phyloP scores from a whole-genome alignment of 352 stramenopile species.

The Pythium aphanidermatum region DNA sequence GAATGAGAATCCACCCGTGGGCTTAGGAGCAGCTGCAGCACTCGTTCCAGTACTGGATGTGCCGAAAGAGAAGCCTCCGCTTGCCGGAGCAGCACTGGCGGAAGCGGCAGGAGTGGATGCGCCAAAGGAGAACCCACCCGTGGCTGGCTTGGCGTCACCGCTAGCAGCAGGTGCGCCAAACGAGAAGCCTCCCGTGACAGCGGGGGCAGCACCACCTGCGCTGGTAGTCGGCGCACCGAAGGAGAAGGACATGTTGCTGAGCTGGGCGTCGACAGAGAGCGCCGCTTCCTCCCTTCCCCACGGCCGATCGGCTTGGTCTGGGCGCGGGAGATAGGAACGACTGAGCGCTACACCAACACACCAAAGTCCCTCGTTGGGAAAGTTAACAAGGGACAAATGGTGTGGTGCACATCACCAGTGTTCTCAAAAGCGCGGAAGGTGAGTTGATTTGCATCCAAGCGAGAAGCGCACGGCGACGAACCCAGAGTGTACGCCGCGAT shows the following conservation, averaged over 20 bases:
- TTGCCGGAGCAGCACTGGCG: too few species aligned
- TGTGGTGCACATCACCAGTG: slow-evolving; percentile 8
- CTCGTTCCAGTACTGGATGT: slow-evolving; percentile 1
- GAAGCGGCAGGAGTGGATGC: background rate
- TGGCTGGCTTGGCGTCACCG: slow-evolving; percentile 5
- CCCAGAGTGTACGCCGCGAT: slow-evolving; percentile 1
- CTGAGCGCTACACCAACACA: too few species aligned
- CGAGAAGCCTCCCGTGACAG: slow-evolving; percentile 10
- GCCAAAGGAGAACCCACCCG: slow-evolving; percentile 36
- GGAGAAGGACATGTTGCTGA: slow-evolving; percentile 24
- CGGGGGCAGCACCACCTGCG: background rate
- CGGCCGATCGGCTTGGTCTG: slow-evolving; percentile 8
- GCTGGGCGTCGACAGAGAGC: too few species aligned
- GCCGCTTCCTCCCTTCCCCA: slow-evolving; percentile 8
- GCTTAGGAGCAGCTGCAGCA: slow-evolving; percentile 8
- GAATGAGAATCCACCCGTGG: slow-evolving; percentile 38
- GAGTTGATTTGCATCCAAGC: slow-evolving; percentile 6
- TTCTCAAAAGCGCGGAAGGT: background rate
- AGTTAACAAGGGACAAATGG: too few species aligned
- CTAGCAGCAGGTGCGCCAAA: slow-evolving; percentile 13
- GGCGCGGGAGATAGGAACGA: slow-evolving; percentile 3
- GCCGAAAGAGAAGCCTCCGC: slow-evolving; percentile 34
- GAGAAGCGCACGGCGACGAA: too few species aligned
- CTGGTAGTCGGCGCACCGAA: slow-evolving; percentile 19
- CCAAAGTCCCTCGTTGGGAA: too few species aligned